These are phyloP conservation scores for Misopates orontium DNA, from an alignment of 257 asterid genomes.

Conservation along the genomic window DNA sequence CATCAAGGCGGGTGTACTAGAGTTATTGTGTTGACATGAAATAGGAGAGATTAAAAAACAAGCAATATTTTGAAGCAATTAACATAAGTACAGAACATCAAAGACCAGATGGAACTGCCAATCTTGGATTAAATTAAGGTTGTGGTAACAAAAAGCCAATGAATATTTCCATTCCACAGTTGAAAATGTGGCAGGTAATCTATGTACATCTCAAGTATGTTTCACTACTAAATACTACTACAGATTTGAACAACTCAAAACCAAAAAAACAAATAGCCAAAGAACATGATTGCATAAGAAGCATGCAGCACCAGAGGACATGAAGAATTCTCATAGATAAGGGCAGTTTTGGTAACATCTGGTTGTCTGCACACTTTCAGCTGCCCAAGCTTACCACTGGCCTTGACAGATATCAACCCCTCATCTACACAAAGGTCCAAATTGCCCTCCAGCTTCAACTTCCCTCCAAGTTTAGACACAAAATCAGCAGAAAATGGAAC, in stretches of 20 bases:
- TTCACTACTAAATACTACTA: constrained; percentile 4
- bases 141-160: constrained; percentile 5
- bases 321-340: constrained; percentile 37
- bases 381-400: constrained; percentile 40
- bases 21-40: not conserved
- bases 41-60: not conserved
- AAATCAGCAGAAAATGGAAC: constrained; percentile 66
- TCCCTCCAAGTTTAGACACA: constrained; percentile 56
- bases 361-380: constrained; percentile 50
- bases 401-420: constrained; percentile 42
- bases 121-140: not conserved
- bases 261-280: constrained; percentile 30
- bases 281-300: constrained; percentile 33
- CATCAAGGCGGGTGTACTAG: not conserved
- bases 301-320: constrained; percentile 21
- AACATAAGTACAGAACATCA: constrained; percentile 1
- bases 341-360: constrained; percentile 45
- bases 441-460: constrained; percentile 83
- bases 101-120: not conserved
- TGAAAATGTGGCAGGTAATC: constrained; percentile 13
- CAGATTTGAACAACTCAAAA: constrained; percentile 8
- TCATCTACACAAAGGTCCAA: constrained; percentile 67
- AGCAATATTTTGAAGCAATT: not conserved
- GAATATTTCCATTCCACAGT: constrained; percentile 33
- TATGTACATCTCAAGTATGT: constrained; percentile 25